Evolutionary conservation across 1,284 basidiomycete genomes (phyloP), one percentile per base, ranked within the genome.

Genomic region (Apiotrichum montevideense): DNA sequence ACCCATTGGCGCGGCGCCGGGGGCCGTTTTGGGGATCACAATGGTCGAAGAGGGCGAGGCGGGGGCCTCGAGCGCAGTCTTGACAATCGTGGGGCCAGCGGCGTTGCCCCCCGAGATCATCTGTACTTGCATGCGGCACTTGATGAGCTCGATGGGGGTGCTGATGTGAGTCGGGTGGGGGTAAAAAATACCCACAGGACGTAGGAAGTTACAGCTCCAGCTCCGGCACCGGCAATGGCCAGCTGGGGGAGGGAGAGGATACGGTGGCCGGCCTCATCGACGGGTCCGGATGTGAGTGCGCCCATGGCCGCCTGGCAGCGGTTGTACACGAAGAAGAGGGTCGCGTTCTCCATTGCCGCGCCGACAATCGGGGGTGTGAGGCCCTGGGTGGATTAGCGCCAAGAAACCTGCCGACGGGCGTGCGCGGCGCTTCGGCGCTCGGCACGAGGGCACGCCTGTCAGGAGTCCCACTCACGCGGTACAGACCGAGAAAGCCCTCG

Each of bases 121-220:
- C 75, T 94, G 90, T 3, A 94, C 90, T 79, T 95, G 95, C 90
- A 94, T 93, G 70, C 90, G 87, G 76, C 90, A 94, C 79, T 95
- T 95, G 66, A 95, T 84, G 56, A 92, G 85, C 74, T 95, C 91
- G 62, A 94, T 87, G 1, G 90, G 92, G 1, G 90, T 94, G 51
- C 87, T 88, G 65, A 0, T n/a, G 51, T 59, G 35, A 64, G 57
- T 10, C 3, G 1, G 8, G 15, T 3, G 15, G 32, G 3, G 15
- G 29, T 10, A 37, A n/a, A n/a, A 41, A 29, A 15, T 14, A 82
- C 85, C 67, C 64, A 88, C 84, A 94, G 77, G 55, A 94, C 81
- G 71, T 92, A 87, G 64, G 86, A 89, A 1, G 90, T 87, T 35
- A 86, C 80, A 3, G 85, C 81, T n/a, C 90, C 91, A 4, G 90